Conservation (phyloP, 805 yeast species). For the Metschnikowia gruessii region DNA sequence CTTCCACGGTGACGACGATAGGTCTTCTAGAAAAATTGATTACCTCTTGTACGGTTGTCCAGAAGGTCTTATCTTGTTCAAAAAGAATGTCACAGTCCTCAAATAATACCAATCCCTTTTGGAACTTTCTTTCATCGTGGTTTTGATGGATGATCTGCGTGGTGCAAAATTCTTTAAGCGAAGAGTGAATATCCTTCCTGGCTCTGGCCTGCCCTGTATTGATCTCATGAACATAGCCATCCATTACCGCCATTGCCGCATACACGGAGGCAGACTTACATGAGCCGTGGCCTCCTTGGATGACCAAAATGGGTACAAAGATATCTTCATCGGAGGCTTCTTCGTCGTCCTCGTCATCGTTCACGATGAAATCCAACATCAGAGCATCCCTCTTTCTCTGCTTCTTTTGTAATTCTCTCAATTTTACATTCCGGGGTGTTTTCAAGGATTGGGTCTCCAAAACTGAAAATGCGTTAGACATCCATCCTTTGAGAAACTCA, state of each 20-base stretch:
- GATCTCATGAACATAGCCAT: conserved; percentile 77
- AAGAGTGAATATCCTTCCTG: conserved; percentile 62
- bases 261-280: conserved; percentile 79
- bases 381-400: conserved; percentile 20
- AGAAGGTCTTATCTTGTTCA: conserved; percentile 75
- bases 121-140: conserved; percentile 32
- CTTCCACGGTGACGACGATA: conserved; percentile 61
- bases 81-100: conserved; percentile 86
- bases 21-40: conserved; percentile 65
- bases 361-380: conserved; percentile 40
- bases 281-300: conserved; percentile 68
- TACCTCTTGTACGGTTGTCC: conserved; percentile 67
- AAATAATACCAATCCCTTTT: conserved; percentile 67
- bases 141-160: conserved; percentile 68
- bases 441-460: conserved; percentile 30
- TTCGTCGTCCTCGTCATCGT: conserved; percentile 27
- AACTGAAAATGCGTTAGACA: conserved; percentile 36
- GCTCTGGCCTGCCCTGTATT: conserved; percentile 73
- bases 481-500: conserved; percentile 36
- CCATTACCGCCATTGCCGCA: conserved; percentile 57
- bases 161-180: conserved; percentile 75
- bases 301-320: conserved; percentile 60
- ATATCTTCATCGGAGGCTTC: conserved; percentile 34
- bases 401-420: conserved; percentile 26
- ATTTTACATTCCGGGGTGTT: conserved; percentile 31